Evolutionary conservation across 2,329 filamentous ascomycete genomes (phyloP).

Genomic region (Lasiodiplodia sp.): DNA sequence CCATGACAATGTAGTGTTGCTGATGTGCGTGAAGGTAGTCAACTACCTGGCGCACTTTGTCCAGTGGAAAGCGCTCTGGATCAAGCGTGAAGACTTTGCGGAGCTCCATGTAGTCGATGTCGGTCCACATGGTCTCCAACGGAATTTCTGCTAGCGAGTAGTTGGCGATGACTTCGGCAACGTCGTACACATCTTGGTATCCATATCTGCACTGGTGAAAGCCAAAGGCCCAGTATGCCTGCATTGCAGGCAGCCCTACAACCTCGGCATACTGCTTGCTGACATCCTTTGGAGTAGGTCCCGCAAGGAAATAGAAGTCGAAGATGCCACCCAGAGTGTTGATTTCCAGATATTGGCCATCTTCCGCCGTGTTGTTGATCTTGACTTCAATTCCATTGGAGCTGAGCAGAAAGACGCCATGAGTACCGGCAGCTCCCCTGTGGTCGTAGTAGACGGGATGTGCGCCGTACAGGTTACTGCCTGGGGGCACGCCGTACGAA

Average conservation of each 20-base stretch:
- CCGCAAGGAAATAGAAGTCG: conserved; percentile 66
- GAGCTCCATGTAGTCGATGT: conserved; percentile 73
- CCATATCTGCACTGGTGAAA: conserved; percentile 63
- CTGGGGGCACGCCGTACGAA: conserved; percentile 65
- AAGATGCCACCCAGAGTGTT: conserved; percentile 79
- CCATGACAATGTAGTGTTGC: conserved; percentile 79
- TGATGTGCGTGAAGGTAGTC: conserved; percentile 70
- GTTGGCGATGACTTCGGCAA: conserved; percentile 72
- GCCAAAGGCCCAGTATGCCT: conserved; percentile 61
- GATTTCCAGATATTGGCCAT: conserved; percentile 77
- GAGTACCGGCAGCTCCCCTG: conserved; percentile 55
- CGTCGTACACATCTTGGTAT: conserved; percentile 66
- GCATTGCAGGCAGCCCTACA: conserved; percentile 57
- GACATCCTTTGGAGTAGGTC: conserved; percentile 55
- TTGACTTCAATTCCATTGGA: conserved; percentile 71
- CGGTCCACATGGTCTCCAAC: conserved; percentile 76
- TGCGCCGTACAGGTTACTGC: conserved; percentile 73
- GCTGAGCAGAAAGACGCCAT: conserved; percentile 46
- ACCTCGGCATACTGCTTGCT: conserved; percentile 60
- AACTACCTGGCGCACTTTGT: conserved; percentile 70
- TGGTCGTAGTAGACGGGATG: conserved; percentile 82
- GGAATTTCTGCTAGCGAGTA: conserved; percentile 71
- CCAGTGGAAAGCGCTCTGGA: conserved; percentile 67
- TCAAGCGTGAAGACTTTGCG: conserved; percentile 71
- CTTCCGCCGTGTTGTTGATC: conserved; percentile 67